Conservation (phyloP, 139 green algal genomes). For the Chlorella sp. region DNA sequence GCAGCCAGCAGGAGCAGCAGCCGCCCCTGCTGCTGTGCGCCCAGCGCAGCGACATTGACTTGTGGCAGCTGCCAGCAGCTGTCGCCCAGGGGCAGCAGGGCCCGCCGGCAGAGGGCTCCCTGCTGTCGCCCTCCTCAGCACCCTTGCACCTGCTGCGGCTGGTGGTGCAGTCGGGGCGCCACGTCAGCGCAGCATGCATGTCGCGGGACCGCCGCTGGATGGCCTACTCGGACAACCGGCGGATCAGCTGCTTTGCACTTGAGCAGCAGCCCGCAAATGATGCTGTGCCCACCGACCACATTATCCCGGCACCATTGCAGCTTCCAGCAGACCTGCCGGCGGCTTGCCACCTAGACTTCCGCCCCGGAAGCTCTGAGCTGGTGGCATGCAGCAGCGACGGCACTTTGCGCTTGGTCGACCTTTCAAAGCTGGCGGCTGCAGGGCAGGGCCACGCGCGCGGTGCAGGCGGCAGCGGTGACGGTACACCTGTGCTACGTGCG, state of each 20-base stretch:
- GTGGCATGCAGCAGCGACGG: constrained; percentile 25
- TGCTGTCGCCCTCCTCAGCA: constrained; percentile 52
- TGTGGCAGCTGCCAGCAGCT: constrained; percentile 67
- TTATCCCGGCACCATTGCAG: constrained; percentile 20
- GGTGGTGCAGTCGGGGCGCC: constrained; percentile 34
- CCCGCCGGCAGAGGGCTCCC: constrained; percentile 40
- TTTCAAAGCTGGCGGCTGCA: neutral
- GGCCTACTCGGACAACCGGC: constrained; percentile 63
- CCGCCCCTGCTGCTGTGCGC: constrained; percentile 54
- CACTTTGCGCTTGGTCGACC: constrained; percentile 1
- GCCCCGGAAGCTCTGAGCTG: constrained; percentile 4
- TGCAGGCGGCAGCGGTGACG: neutral
- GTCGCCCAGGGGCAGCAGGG: neutral
- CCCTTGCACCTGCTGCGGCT: constrained; percentile 66
- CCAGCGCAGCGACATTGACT: constrained; percentile 56
- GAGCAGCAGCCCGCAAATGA: neutral
- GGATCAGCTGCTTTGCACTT: constrained; percentile 61
- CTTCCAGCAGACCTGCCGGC: constrained; percentile 39
- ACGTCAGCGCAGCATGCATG: constrained; percentile 63
- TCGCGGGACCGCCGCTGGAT: constrained; percentile 72
- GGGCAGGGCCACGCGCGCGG: neutral
- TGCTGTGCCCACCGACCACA: neutral
- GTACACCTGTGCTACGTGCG: constrained; percentile 20
- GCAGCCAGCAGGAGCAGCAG: constrained; percentile 18
- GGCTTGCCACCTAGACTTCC: constrained; percentile 41